A percentile compares a stretch with the other conserved stretches of the same genome.
These are phyloP conservation scores for Fusarium euwallaceae DNA, from an alignment of 2,329 filamentous ascomycete genomes.

Conservation along the genomic window DNA sequence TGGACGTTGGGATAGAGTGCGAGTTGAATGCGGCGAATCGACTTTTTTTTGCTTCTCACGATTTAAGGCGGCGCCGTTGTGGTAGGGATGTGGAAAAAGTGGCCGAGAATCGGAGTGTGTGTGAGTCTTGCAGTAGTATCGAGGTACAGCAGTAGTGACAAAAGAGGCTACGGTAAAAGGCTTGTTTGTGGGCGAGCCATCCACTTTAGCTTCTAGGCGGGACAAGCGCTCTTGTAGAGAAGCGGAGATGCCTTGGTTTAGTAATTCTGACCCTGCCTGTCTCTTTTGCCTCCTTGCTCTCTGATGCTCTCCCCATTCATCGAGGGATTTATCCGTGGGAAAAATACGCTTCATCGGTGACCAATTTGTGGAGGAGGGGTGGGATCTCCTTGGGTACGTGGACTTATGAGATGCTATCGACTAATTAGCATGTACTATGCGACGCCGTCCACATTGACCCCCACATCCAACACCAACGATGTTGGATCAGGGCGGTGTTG, in stretches of 20 bases:
- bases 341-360: constrained; percentile 2
- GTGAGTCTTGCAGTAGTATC: constrained; percentile 20
- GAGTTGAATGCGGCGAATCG: constrained; percentile 9
- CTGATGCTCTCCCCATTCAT: neutral
- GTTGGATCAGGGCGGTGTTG: constrained; percentile 10
- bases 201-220: constrained; percentile 10
- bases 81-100: constrained; percentile 26
- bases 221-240: constrained; percentile 11
- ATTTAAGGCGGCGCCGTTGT: constrained; percentile 26
- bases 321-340: neutral
- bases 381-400: neutral
- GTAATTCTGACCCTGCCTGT: neutral
- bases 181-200: constrained; percentile 3
- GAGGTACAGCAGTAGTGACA: neutral
- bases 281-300: neutral
- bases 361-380: constrained; percentile 1
- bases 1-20: neutral
- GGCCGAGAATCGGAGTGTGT: constrained; percentile 40
- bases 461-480: constrained; percentile 23
- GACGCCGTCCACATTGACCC: constrained; percentile 18
- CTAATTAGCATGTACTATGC: constrained; percentile 24
- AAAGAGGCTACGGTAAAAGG: constrained; percentile 11
- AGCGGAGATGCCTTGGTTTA: neutral
- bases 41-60: constrained; percentile 25
- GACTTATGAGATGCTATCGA: constrained; percentile 12